Percentiles rank a stretch among this genome's conserved stretches.
These are phyloP conservation scores for Ustilago cynodontis DNA, from an alignment of 1,284 basidiomycete genomes.

Conservation along the genomic window DNA sequence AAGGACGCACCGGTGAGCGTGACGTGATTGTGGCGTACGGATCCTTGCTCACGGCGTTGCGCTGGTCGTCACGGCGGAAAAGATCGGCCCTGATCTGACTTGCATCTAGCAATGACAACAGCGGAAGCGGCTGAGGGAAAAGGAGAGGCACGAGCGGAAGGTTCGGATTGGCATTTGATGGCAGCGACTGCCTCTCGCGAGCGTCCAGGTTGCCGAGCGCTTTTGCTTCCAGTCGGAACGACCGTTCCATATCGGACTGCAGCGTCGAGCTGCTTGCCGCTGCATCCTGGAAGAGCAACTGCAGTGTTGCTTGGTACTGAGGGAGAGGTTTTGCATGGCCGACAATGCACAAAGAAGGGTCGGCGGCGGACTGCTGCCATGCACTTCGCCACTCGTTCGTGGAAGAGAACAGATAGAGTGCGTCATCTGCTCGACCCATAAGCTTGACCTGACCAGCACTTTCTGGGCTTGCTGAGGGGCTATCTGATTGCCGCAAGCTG, in stretches of 20 bases:
- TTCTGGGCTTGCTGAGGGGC: not conserved
- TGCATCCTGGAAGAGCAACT: conserved; percentile 44
- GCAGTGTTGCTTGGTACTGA: conserved; percentile 50
- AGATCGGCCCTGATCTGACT: conserved; percentile 32
- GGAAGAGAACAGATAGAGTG: conserved; percentile 13
- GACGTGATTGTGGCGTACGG: conserved; percentile 46
- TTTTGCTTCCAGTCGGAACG: conserved; percentile 56
- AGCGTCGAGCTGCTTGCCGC: conserved; percentile 3
- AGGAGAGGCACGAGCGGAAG: conserved; percentile 53
- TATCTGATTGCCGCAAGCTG: conserved; percentile 14
- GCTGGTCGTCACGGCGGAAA: conserved; percentile 23
- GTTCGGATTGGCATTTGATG: conserved; percentile 21
- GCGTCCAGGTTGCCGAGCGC: conserved; percentile 54
- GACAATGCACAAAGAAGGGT: conserved; percentile 9
- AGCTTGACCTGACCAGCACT: conserved; percentile 9
- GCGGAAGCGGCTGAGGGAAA: conserved; percentile 60
- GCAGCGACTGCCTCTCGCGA: conserved; percentile 32
- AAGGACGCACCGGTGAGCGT: conserved; percentile 29
- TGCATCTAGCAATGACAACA: conserved; percentile 52
- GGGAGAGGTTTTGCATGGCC: conserved; percentile 34
- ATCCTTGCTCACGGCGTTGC: conserved; percentile 19
- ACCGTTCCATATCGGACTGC: conserved; percentile 41
- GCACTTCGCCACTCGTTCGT: conserved; percentile 30
- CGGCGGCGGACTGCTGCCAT: conserved; percentile 26
- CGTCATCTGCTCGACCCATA: conserved; percentile 23